phyloP scores from a whole-genome alignment of 495 filamentous ascomycete species.

The Aspergillus campestris region DNA sequence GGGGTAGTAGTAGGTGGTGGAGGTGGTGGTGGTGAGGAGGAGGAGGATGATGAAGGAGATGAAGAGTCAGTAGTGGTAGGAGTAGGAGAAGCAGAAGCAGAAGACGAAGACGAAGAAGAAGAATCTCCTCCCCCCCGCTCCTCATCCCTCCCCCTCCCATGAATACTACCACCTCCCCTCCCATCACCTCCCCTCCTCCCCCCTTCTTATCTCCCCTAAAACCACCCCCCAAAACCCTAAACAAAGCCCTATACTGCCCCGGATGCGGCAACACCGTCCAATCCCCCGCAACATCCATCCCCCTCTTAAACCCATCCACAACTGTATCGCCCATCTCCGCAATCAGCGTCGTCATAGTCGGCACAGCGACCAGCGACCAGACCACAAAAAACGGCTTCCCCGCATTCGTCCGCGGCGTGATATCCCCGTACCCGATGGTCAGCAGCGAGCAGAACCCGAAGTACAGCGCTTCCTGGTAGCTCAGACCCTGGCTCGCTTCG shows the following conservation, averaged over 20 bases:
- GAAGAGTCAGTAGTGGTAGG: no score
- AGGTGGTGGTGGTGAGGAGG: no score
- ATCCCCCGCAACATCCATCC: slow-evolving; percentile 45
- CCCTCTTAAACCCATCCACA: slow-evolving; percentile 47
- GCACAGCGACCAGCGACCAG: slow-evolving; percentile 63
- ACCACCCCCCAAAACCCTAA: slow-evolving; percentile 30
- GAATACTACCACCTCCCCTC: slow-evolving; percentile 41
- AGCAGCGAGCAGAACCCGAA: slow-evolving; percentile 75
- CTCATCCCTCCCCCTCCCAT: slow-evolving; percentile 14
- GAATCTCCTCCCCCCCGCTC: no score
- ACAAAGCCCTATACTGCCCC: slow-evolving; percentile 35
- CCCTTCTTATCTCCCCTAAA: slow-evolving; percentile 31
- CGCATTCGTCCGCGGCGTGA: slow-evolving; percentile 61
- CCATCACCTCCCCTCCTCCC: slow-evolving; percentile 29
- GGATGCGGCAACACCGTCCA: slow-evolving; percentile 50
- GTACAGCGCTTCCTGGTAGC: slow-evolving; percentile 74
- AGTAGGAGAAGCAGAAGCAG: no score
- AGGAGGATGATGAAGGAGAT: no score
- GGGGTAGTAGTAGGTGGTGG: no score
- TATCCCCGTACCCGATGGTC: slow-evolving; percentile 88
- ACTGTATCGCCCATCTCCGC: slow-evolving; percentile 57
- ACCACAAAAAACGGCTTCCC: slow-evolving; percentile 83
- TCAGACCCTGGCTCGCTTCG: slow-evolving; percentile 31
- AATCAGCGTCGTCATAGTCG: slow-evolving; percentile 61
- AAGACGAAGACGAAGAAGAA: no score